Percentiles rank a stretch among this genome's conserved stretches.
phyloP scores from a whole-genome alignment of 139 green algal genomes.

The Parachlorella kessleri region DNA sequence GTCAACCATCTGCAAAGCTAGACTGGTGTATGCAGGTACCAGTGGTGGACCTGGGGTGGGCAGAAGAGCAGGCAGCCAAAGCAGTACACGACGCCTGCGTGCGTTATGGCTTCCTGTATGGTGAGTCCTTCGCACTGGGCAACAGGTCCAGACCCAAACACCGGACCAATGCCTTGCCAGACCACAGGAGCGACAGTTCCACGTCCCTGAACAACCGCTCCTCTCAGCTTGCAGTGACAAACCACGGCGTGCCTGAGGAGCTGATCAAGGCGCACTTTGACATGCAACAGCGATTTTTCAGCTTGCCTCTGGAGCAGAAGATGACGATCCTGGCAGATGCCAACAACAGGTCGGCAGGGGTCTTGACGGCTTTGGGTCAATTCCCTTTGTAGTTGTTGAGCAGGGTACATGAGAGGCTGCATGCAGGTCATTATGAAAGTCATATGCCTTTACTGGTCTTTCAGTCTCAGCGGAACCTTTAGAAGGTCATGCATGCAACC shows the following conservation, averaged over 20 bases:
- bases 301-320: conserved; percentile 74
- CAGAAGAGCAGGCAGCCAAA: conserved; percentile 14
- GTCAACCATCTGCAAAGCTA: no score
- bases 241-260: conserved; percentile 71
- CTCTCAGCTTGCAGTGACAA: conserved; percentile 50
- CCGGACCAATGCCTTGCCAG: no score
- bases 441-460: no score
- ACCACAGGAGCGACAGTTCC: not conserved
- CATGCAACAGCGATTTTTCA: conserved; percentile 73
- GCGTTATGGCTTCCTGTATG: conserved; percentile 64
- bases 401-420: no score
- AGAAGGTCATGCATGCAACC: no score
- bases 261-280: conserved; percentile 61
- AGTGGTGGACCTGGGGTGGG: conserved; percentile 28
- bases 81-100: conserved; percentile 41
- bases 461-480: no score
- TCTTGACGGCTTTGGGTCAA: no score
- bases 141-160: no score
- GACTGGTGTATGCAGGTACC: conserved; percentile 41
- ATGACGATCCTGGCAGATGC: conserved; percentile 62
- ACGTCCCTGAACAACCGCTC: not conserved
- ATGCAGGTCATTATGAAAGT: no score
- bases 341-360: conserved; percentile 52
- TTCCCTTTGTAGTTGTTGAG: no score
- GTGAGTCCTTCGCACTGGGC: no score